Conservation (phyloP, 257 asterid genomes). For the Fraxinus americana region DNA sequence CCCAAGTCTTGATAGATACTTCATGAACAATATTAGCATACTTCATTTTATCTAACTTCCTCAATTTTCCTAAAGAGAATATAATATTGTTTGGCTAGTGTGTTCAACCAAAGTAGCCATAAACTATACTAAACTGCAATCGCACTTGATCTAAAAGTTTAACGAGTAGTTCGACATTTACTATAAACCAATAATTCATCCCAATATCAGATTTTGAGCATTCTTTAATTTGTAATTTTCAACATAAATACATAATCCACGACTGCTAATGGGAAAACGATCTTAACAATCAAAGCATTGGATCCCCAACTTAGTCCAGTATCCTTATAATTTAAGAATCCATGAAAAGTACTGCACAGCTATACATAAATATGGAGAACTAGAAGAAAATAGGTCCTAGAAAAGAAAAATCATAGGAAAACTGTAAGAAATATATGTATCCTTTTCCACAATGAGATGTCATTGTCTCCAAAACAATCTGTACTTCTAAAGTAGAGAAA, state of each 20-base stretch:
- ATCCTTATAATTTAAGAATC: background rate
- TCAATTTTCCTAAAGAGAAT: background rate
- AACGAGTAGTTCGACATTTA: background rate
- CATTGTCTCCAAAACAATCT: slow-evolving; percentile 8
- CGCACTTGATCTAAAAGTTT: background rate
- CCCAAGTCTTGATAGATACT: too few relatives aligned
- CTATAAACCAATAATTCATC: background rate
- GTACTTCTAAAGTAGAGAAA: slow-evolving; percentile 28
- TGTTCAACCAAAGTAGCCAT: background rate
- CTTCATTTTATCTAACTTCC: background rate
- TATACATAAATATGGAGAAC: background rate
- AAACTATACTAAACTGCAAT: background rate
- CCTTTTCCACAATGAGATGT: background rate
- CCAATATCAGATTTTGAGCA: background rate
- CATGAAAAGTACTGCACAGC: background rate
- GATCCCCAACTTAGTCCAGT: background rate
- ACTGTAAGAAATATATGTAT: slow-evolving; percentile 19
- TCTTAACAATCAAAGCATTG: background rate
- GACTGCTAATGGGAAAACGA: background rate
- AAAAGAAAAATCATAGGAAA: background rate
- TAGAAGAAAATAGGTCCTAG: background rate
- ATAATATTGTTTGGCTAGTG: background rate
- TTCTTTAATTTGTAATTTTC: background rate
- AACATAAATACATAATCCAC: background rate
- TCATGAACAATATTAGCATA: background rate